phyloP scores from a whole-genome alignment of 495 filamentous ascomycete genomes.

The Amorphotheca resinae region DNA sequence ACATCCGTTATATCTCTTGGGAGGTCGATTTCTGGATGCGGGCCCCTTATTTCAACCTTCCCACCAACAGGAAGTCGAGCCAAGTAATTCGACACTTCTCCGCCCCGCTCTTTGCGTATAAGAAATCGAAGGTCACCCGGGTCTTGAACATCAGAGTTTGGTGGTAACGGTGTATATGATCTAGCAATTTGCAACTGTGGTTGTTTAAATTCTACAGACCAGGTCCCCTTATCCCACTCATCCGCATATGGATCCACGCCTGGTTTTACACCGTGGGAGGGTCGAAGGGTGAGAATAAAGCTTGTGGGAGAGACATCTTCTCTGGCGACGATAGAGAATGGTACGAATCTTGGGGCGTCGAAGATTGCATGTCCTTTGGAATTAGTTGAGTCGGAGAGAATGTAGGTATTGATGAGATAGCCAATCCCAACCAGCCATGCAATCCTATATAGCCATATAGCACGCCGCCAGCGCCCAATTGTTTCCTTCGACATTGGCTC shows the following conservation, averaged over 20 bases:
- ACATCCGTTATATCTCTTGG: constrained; percentile 34
- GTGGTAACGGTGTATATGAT: constrained; percentile 78
- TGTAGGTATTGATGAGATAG: no score
- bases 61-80: constrained; percentile 46
- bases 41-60: constrained; percentile 63
- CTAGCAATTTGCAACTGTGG: constrained; percentile 81
- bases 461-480: neutral
- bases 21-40: constrained; percentile 55
- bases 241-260: constrained; percentile 30
- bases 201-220: constrained; percentile 88
- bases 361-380: constrained; percentile 17
- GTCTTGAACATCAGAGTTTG: constrained; percentile 22
- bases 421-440: no score
- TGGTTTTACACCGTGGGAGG: constrained; percentile 15
- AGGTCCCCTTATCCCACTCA: constrained; percentile 48
- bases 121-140: constrained; percentile 37
- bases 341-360: constrained; percentile 41
- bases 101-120: constrained; percentile 40
- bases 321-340: constrained; percentile 49
- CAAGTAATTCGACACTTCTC: constrained; percentile 42
- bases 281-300: constrained; percentile 59
- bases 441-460: neutral
- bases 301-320: constrained; percentile 62
- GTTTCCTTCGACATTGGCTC: neutral
- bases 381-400: neutral